Evolutionary conservation across 257 asterid genomes (phyloP), one percentile per base, ranked within the genome.

Genomic region (Leptodermis oblonga): DNA sequence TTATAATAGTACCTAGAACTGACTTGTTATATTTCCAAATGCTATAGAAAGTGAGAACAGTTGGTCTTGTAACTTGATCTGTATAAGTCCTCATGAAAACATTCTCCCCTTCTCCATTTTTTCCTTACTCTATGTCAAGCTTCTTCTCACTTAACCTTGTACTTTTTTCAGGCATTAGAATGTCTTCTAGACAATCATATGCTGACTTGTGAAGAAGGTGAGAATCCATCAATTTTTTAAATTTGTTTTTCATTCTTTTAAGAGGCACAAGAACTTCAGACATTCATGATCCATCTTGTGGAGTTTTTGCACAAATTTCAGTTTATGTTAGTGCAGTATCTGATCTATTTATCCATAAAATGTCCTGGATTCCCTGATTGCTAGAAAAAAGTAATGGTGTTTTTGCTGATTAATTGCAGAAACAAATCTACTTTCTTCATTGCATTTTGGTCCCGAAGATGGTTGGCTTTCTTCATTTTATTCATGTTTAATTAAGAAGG

Each of bases 151-250:
- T 49, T 7, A 23, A n/a, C 22, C 56, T 71, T 81, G 48, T 71
- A 65, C 45, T 72, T 23, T 67, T 81, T 74, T 63, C 90, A 94
- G 97, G 99, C 99, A 73, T 70, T 94, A 86, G 99, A 91, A 78
- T 84, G 97, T 78, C 95, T 94, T 65, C 77, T 84, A 76, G 99
- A 94, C 77, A 95, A 95, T 73, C 92, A 94, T 69, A 94, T 94
- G 99, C 97, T 94, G 78, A 85, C 93, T 68, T 84, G 91, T 64
- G 96, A 84, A 74, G 97, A 94, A 94, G 99, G 97, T 89, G 69
- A 55, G 79, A 23, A 74, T 68, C 69, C 64, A 53, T 68, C 26
- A 46, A 22, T 43, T 51, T 69, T 72, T 14, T 2, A 34, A 11
- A 28, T 48, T 39, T 9, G 20, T 25, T n/a, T n/a, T n/a, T 62